Evolutionary conservation across 257 asterid species (phyloP), one percentile per base, ranked within the genome.

Genomic region (Solanum sitiens): DNA sequence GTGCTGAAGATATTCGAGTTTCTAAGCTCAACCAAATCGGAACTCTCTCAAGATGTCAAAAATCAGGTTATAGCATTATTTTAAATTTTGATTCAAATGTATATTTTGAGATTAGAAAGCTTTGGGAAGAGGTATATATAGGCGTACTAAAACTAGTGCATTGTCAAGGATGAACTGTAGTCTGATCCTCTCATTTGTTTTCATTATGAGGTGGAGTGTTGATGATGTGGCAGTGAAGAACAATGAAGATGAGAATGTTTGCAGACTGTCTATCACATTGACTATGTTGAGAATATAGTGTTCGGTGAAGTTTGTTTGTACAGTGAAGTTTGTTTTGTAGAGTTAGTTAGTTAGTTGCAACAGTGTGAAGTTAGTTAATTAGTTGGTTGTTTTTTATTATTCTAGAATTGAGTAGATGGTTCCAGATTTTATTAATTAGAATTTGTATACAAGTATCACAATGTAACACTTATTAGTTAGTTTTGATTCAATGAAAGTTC

Each of bases 21-120:
- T 89, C 92, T 97, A 65, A 89, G 83, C 59, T 91, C 94, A 89
- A 95, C 95, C 80, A 94, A 95, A 92, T 96, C 92, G 86, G 99
- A 95, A 90, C 96, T 94, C 68, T 93, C 90, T 89, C 90, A 93
- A 88, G 98, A 97, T 88, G 96, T 95, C 90, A 94, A 95, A 91
- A 95, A 91, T 95, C 96, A 85, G 99, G 96, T 83, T 96, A 93
- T 92, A 91, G 96, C 73, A 94, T 97, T 56, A 88, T 94, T 39
- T 94, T 93, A 73, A 97, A 85, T 91, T 95, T 95, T 93, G 92
- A 91, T 39, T 89, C 95, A 86, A 95, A 95, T 82, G 98, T 98
- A 11, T 94, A 89, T 86, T 94, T 97, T 59, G 98, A 95, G 91
- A 93, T 95, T 89, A 25, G 94, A 8, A 94, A 89, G 91, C 98